Evolutionary conservation across 2,329 filamentous ascomycete species (phyloP), one percentile per base, ranked within the genome.

Genomic region (Pseudocercospora fijiensis): DNA sequence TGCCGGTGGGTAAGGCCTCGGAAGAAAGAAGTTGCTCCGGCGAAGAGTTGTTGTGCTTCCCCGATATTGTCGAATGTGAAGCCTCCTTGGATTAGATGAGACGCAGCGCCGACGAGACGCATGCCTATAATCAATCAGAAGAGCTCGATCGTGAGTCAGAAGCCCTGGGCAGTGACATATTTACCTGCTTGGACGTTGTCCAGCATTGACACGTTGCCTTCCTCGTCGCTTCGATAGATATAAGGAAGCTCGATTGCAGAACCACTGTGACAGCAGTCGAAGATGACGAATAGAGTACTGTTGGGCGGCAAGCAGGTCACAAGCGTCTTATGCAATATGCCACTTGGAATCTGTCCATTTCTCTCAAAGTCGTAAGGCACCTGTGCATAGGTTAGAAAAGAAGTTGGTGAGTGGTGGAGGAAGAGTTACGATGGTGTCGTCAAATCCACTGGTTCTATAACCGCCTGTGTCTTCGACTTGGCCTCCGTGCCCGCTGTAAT

Each of bases 251-350:
- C 85, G 45, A 85, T 78, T 0, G 84, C 85, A 0, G 84, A 85
- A 28, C 85, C 85, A 1, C 82, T 85, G 72, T 87, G 85, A 69
- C 85, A 88, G 74, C 85, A 87, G 71, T 88, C 85, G 69, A 88
- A 82, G 27, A 87, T 75, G 67, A 85, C 80, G 70, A 84, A 85
- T 13, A 86, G 76, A 1, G 81, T 81, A 66, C 80, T 82, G 11
- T 75, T 78, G 0, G 82, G 78, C 22, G 83, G 79, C 73, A 87
- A 77, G 1, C 76, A 75, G 0, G 81, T 81, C 18, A 86, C 82
- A 9, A 86, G 79, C 56, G 79, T 78, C 52, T 80, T 76, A 69
- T 87, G 84, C 16, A 86, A 74, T 63, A 78, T 76, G 13, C 80
- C 81, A 69, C 81, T 84, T 30, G 79, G 78, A 30, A 87, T 81